Conservation (phyloP, 768 basidiomycete genomes). For the Kwoniella dendrophila region DNA sequence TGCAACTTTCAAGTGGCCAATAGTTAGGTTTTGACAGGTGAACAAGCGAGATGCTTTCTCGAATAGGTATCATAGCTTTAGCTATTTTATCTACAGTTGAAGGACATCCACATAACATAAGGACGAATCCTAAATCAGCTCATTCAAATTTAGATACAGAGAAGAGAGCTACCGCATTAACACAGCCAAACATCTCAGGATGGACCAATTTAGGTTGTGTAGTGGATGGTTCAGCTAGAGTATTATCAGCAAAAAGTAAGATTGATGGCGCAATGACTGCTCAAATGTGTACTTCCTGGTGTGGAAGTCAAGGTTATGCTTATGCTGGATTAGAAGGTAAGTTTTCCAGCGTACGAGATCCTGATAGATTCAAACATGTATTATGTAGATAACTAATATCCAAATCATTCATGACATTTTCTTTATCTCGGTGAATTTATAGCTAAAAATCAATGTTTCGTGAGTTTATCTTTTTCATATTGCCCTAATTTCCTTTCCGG, state of each 20-base stretch:
- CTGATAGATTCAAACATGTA: no score
- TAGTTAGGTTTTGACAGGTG: neutral
- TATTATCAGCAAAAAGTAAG: slow-evolving; percentile 1
- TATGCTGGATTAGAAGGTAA: slow-evolving; percentile 39
- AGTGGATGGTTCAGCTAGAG: slow-evolving; percentile 18
- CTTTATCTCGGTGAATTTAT: slow-evolving; percentile 2
- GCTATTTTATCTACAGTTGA: slow-evolving; percentile 1
- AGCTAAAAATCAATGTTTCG: slow-evolving; percentile 35
- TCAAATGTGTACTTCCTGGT: slow-evolving; percentile 30
- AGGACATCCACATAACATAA: slow-evolving; percentile 1
- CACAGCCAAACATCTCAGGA: slow-evolving; percentile 15
- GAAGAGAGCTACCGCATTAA: slow-evolving; percentile 13
- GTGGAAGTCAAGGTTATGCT: slow-evolving; percentile 30
- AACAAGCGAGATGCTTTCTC: neutral
- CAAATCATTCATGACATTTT: slow-evolving; percentile 5
- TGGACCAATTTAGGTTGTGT: slow-evolving; percentile 28
- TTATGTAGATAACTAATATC: neutral
- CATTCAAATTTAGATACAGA: slow-evolving; percentile 1
- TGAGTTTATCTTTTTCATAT: slow-evolving; percentile 21
- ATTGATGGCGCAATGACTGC: slow-evolving; percentile 24
- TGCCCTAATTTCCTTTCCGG: no score
- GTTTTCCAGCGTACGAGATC: no score
- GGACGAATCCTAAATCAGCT: neutral
- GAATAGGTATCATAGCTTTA: neutral
- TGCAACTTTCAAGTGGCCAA: neutral